phyloP scores from a whole-genome alignment of 1,284 basidiomycete species.

The Fomitopsis palustris region DNA sequence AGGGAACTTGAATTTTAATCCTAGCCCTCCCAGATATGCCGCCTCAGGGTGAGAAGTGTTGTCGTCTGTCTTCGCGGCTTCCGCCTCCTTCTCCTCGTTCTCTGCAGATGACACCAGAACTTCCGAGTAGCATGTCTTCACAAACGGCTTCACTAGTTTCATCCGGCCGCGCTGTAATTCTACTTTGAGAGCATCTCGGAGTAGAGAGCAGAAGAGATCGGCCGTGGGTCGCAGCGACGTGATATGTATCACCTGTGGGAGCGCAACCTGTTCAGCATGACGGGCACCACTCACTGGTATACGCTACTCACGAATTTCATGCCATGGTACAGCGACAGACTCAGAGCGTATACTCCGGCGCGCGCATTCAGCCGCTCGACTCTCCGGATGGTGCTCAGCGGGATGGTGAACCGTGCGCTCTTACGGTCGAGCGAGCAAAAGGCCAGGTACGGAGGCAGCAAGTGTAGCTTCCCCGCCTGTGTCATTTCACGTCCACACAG shows the following conservation, averaged over 20 bases:
- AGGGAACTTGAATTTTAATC: conserved; percentile 87
- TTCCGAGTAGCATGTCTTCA: conserved; percentile 94
- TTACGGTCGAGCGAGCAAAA: conserved; percentile 92
- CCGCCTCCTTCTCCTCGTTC: conserved; percentile 54
- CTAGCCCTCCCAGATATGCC: conserved; percentile 82
- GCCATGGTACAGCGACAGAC: conserved; percentile 93
- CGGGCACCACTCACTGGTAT: not conserved
- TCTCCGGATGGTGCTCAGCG: conserved; percentile 88
- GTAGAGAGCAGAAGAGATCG: conserved; percentile 88
- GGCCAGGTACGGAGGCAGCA: conserved; percentile 88
- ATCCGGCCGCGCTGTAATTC: conserved; percentile 87
- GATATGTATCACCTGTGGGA: conserved; percentile 82
- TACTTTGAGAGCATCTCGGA: conserved; percentile 88
- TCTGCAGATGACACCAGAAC: conserved; percentile 68
- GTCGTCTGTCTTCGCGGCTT: conserved; percentile 42
- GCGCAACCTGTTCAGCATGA: not conserved
- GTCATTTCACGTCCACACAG: not conserved
- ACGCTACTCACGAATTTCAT: conserved; percentile 82
- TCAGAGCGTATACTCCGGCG: conserved; percentile 93
- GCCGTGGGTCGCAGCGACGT: conserved; percentile 95
- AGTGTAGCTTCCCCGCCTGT: conserved; percentile 87
- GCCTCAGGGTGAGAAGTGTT: conserved; percentile 55
- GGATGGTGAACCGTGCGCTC: conserved; percentile 89
- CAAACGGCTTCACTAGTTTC: conserved; percentile 91
- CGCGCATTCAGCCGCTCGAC: conserved; percentile 94